Evolutionary conservation across 139 green algal genomes (phyloP).

Genomic region (Chlorella ohadii): DNA sequence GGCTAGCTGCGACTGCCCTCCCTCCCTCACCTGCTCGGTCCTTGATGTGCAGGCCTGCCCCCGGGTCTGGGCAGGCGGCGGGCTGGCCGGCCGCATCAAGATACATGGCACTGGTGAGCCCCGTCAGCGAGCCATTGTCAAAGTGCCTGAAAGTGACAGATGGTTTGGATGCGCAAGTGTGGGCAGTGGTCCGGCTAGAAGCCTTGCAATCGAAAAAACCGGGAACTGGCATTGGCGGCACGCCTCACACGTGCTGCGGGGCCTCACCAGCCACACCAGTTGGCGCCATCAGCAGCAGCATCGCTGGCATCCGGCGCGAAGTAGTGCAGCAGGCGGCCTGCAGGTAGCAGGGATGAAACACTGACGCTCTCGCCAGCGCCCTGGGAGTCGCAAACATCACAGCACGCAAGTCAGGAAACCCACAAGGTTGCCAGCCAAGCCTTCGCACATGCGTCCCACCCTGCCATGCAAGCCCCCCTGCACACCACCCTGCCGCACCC

Average conservation of each 20-base stretch:
- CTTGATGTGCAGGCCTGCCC: constrained; percentile 68
- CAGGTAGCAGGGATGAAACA: not conserved
- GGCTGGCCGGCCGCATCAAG: constrained; percentile 34
- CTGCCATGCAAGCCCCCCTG: not conserved
- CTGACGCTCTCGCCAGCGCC: too few species aligned
- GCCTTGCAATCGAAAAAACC: too few species aligned
- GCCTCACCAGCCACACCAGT: constrained; percentile 80
- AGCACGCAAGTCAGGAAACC: too few species aligned
- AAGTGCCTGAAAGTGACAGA: constrained; percentile 46
- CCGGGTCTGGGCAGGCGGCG: constrained; percentile 62
- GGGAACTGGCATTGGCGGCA: too few species aligned
- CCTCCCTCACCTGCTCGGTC: constrained; percentile 16
- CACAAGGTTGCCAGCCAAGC: too few species aligned
- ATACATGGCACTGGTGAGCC: constrained; percentile 77
- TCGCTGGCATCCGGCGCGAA: constrained; percentile 51
- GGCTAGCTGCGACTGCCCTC: not conserved
- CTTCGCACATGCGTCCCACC: too few species aligned
- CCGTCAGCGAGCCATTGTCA: constrained; percentile 81
- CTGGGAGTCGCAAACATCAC: too few species aligned
- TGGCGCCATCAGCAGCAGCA: constrained; percentile 6
- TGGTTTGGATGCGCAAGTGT: too few species aligned
- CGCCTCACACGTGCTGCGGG: too few species aligned
- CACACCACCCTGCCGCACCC: not conserved
- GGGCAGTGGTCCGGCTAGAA: too few species aligned
- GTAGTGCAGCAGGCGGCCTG: constrained; percentile 81